A percentile compares a stretch with the other conserved stretches of the same genome.
Conservation (phyloP, 2,329 filamentous ascomycete species). For the Talaromyces rugulosus region DNA sequence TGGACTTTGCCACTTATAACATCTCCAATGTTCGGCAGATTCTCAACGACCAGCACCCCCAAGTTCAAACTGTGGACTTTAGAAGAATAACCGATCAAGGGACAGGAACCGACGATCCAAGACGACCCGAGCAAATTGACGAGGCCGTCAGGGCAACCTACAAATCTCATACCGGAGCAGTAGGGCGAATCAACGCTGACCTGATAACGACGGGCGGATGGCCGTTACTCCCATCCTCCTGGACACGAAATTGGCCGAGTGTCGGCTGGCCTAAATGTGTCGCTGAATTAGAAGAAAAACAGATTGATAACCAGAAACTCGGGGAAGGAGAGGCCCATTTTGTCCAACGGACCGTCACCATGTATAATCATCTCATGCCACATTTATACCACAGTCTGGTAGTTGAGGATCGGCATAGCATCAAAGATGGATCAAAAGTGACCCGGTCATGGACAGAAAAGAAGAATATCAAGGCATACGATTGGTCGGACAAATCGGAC, state of each 20-base stretch:
- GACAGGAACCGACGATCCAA: conserved; percentile 13
- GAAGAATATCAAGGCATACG: conserved; percentile 19
- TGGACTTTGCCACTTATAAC: conserved; percentile 37
- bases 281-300: conserved; percentile 14
- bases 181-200: conserved; percentile 15
- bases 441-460: conserved; percentile 18
- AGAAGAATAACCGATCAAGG: conserved; percentile 27
- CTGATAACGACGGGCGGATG: conserved; percentile 11
- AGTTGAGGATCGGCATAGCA: conserved; percentile 31
- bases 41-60: conserved; percentile 38
- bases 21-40: conserved; percentile 37
- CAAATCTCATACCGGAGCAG: conserved; percentile 11
- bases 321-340: conserved; percentile 1
- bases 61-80: conserved; percentile 32
- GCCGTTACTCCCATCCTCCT: conserved; percentile 14
- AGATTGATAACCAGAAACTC: conserved; percentile 6
- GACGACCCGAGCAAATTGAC: conserved; percentile 29
- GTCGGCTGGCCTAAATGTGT: conserved; percentile 19
- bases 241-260: conserved; percentile 9
- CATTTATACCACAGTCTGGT: conserved; percentile 19
- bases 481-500: conserved; percentile 14
- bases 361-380: conserved; percentile 20
- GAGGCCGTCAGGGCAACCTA: conserved; percentile 17
- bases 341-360: conserved; percentile 14
- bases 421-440: conserved; percentile 17